Evolutionary conservation across 1,139 yeast genomes (phyloP).

Genomic region (Nadsonia commutata): DNA sequence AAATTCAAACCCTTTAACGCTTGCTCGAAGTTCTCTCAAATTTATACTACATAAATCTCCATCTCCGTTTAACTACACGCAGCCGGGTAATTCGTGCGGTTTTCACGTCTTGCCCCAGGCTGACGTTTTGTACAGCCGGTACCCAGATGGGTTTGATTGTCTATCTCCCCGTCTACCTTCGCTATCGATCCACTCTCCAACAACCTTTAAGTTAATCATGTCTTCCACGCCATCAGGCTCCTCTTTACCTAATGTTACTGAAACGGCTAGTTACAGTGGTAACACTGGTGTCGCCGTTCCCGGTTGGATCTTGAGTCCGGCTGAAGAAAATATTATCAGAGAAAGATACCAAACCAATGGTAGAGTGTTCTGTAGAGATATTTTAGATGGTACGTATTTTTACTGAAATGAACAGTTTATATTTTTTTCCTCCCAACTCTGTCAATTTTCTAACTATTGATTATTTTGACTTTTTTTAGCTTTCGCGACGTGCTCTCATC

Average conservation of each 20-base stretch:
- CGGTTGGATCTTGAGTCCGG: conserved; percentile 73
- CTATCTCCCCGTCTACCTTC: too few relatives aligned
- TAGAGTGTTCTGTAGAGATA: conserved; percentile 55
- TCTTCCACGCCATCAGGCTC: too few relatives aligned
- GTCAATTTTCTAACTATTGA: neutral
- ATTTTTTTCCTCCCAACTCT: conserved; percentile 20
- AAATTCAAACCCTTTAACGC: too few relatives aligned
- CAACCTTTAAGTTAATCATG: too few relatives aligned
- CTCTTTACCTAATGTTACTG: neutral
- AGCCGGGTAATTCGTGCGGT: too few relatives aligned
- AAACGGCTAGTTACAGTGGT: conserved; percentile 6
- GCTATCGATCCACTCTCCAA: too few relatives aligned
- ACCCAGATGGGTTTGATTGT: too few relatives aligned
- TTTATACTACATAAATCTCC: too few relatives aligned
- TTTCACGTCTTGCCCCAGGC: too few relatives aligned
- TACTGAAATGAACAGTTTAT: conserved; percentile 23
- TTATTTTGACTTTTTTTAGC: conserved; percentile 12
- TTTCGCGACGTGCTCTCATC: conserved; percentile 40
- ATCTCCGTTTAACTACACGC: too few relatives aligned
- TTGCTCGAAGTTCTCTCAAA: too few relatives aligned
- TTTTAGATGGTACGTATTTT: conserved; percentile 6
- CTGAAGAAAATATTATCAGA: conserved; percentile 70
- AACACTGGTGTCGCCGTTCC: conserved; percentile 30
- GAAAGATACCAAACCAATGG: conserved; percentile 66
- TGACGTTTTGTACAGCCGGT: too few relatives aligned